Conservation (phyloP, 116 monocot species). For the Phalaenopsis hybrid region DNA sequence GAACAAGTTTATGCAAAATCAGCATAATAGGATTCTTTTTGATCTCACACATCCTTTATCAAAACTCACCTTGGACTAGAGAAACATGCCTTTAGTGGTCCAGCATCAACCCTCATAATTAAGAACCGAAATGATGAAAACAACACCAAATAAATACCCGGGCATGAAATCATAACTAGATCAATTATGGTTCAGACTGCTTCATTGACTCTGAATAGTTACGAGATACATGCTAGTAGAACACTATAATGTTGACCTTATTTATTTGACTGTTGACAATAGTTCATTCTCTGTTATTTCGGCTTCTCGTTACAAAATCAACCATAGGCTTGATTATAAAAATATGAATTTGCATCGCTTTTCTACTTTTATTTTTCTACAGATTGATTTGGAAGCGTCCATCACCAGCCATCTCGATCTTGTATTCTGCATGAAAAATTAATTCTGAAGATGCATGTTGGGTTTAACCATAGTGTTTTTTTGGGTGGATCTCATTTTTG, state of each 20-base stretch:
- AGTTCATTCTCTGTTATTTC: background rate
- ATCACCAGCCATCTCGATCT: background rate
- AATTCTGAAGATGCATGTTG: background rate
- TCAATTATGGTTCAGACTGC: too few species aligned
- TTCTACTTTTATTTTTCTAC: background rate
- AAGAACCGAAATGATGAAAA: background rate
- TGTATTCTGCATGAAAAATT: background rate
- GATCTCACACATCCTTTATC: too few species aligned
- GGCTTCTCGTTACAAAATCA: background rate
- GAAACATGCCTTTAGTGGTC: background rate
- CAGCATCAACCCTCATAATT: background rate
- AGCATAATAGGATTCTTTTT: background rate
- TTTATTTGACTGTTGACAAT: background rate
- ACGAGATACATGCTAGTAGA: background rate
- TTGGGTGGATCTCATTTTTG: background rate
- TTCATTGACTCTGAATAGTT: background rate
- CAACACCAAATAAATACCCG: background rate
- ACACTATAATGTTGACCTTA: background rate
- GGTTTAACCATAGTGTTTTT: background rate
- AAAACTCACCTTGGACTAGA: background rate
- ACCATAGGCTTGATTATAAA: background rate
- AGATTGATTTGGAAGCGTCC: background rate
- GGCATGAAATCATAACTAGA: too few species aligned
- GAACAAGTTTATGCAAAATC: background rate
- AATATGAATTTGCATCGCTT: background rate